Base-by-base conservation (phyloP, 441 rosid genomes). In the Syzygium malaccense region DNA sequence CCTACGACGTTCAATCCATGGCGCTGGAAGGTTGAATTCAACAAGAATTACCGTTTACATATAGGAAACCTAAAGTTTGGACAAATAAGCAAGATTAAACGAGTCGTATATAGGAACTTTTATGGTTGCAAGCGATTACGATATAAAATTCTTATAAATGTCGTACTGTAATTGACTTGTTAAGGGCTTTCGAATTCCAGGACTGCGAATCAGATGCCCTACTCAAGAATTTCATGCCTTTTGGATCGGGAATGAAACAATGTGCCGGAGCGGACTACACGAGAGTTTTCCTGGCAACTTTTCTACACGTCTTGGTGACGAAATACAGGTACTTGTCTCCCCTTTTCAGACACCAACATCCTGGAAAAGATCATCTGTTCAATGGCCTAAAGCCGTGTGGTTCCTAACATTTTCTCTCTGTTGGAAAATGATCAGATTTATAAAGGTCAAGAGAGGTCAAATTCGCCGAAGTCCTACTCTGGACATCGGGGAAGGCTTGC, bases 1-100 rank as follows among this genome's bases (percentile, higher is more conserved):
- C 93, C 93, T 15, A 89, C 92, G 17, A 32, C 89, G 15, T 93
- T 89, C 88, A 91, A 92, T 58, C 92, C 92, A 49, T 88, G 91
- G 92, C 89, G 92, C 33, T 93, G 92, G 93, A 89, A 91, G 91
- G 92, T 92, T 68, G 48, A 33, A 68, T 19, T 68, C 5, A 5
- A 68, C 48, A 68, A 37, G 79, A 62, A 14, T 62, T 15, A 6
- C 7, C 5, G 92, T 51, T 30, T 26, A 13, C 56, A 26, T 1
- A 32, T 60, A 49, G 79, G 6, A 28, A 26, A 55, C 41, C 79
- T 33, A 32, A 32, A 68, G 79, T 68, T 66, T 19, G 33, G 26
- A 37, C 48, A 30, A 68, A 68, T 19, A 5, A 68, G 33, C 14
- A 68, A 68, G 48, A 68, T 68, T 68, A 19, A 20, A 33, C 0